A percentile compares a stretch with the other conserved stretches of the same genome.
Conservation (phyloP, 1,284 basidiomycete species). For the Fomitopsis palustris region DNA sequence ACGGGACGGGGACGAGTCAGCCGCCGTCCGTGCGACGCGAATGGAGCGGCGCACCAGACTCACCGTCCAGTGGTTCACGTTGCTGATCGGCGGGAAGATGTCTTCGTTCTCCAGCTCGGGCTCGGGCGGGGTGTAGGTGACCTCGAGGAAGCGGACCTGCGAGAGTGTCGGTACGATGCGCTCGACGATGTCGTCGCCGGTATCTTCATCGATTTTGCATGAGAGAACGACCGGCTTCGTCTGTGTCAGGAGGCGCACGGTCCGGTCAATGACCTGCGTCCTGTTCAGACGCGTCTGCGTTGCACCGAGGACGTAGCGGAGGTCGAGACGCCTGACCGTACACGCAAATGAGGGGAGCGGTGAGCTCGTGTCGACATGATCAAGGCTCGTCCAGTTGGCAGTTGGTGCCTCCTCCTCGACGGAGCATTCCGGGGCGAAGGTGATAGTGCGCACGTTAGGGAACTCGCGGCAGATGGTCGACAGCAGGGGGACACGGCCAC, state of each 20-base stretch:
- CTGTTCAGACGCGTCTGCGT: not conserved
- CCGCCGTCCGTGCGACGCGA: not conserved
- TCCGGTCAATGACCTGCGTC: constrained; percentile 4
- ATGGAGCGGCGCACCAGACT: constrained; percentile 5
- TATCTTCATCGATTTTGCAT: constrained; percentile 12
- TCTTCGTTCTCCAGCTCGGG: not conserved
- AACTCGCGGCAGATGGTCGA: constrained; percentile 19
- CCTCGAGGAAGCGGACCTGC: constrained; percentile 17
- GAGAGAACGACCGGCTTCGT: constrained; percentile 19
- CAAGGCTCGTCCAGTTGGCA: constrained; percentile 18
- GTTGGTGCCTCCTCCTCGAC: constrained; percentile 19
- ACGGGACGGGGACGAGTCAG: constrained; percentile 5
- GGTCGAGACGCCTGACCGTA: constrained; percentile 18
- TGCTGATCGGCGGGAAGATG: constrained; percentile 1
- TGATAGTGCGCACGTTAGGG: constrained; percentile 20
- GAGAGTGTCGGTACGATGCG: constrained; percentile 16
- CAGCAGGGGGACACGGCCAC: constrained; percentile 19
- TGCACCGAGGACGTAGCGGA: constrained; percentile 17
- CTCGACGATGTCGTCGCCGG: constrained; percentile 12
- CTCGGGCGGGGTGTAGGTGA: constrained; percentile 10
- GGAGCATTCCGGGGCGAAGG: constrained; percentile 22
- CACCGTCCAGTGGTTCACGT: constrained; percentile 17
- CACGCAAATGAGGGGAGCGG: constrained; percentile 20
- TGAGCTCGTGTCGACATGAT: constrained; percentile 19
- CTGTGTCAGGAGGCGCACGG: constrained; percentile 17